phyloP scores from a whole-genome alignment of 768 basidiomycete species.

The Leccinum rimulosum region DNA sequence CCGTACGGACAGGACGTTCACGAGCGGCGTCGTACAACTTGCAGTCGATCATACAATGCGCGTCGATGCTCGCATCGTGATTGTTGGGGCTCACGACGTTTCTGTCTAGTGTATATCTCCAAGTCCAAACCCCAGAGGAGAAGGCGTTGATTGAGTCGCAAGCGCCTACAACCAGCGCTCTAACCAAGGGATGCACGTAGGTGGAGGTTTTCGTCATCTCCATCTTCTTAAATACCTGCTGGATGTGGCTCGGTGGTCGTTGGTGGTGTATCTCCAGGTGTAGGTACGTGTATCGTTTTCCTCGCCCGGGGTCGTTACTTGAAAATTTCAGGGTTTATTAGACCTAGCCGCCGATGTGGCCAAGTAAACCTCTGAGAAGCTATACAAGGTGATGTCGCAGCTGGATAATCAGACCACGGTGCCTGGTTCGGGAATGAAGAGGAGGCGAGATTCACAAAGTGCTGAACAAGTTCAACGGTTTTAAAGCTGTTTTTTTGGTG shows the following conservation, averaged over 20 bases:
- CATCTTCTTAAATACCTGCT: slow-evolving; percentile 33
- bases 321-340: slow-evolving; percentile 72
- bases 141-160: too few species aligned
- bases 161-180: too few species aligned
- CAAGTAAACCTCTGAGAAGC: slow-evolving; percentile 76
- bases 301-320: neutral
- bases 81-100: neutral
- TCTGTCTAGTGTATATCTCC: neutral
- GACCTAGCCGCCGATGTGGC: slow-evolving; percentile 84
- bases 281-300: slow-evolving; percentile 47
- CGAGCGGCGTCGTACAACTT: slow-evolving; percentile 79
- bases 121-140: neutral
- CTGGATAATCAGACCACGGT: slow-evolving; percentile 78
- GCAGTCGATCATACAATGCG: slow-evolving; percentile 60
- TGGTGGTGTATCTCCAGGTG: slow-evolving; percentile 82
- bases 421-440: slow-evolving; percentile 61
- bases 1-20: slow-evolving; percentile 54
- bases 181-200: slow-evolving; percentile 6
- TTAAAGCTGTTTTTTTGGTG: too few species aligned
- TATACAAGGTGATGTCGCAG: slow-evolving; percentile 67
- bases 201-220: slow-evolving; percentile 52
- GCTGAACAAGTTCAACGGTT: too few species aligned
- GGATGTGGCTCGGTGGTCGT: slow-evolving; percentile 66
- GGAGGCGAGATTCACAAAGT: slow-evolving; percentile 47
- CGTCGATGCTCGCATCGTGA: neutral